phyloP scores from a whole-genome alignment of 805 yeast species.

The Myxozyma neotropica region DNA sequence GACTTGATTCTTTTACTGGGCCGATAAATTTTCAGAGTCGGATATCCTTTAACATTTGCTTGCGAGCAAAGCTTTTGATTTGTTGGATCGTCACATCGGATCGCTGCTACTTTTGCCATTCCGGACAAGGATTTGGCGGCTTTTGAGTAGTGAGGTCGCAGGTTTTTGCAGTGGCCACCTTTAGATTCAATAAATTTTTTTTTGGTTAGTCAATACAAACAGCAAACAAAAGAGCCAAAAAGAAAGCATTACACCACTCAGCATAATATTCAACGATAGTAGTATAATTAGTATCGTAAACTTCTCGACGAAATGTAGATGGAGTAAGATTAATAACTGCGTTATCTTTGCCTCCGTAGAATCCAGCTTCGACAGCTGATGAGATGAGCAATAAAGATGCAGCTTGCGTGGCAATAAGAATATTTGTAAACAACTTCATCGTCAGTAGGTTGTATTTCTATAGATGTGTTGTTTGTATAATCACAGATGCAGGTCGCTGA shows the following conservation, averaged over 20 bases:
- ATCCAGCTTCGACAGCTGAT: conserved; percentile 28
- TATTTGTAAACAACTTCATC: background rate
- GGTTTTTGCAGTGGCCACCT: conserved; percentile 82
- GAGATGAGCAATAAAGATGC: background rate
- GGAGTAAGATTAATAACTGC: conserved; percentile 61
- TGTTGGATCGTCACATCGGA: conserved; percentile 74
- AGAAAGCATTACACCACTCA: conserved; percentile 62
- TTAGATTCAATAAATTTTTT: too few species aligned
- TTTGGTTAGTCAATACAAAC: background rate
- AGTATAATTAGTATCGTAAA: conserved; percentile 72
- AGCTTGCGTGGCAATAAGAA: background rate
- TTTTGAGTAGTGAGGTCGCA: conserved; percentile 65
- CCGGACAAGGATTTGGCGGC: conserved; percentile 61
- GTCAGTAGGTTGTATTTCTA: too few species aligned
- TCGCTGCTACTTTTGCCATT: conserved; percentile 63
- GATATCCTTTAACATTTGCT: conserved; percentile 73
- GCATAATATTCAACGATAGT: conserved; percentile 90
- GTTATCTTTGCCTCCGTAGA: conserved; percentile 45
- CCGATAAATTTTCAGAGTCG: conserved; percentile 78
- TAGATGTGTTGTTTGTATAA: too few species aligned
- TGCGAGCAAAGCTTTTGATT: conserved; percentile 72
- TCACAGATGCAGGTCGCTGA: too few species aligned
- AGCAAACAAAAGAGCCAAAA: background rate
- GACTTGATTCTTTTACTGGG: conserved; percentile 54
- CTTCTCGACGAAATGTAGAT: conserved; percentile 62